Base-by-base conservation (phyloP, 371 early-diverging fungal species). In the Batkoa obscura region DNA sequence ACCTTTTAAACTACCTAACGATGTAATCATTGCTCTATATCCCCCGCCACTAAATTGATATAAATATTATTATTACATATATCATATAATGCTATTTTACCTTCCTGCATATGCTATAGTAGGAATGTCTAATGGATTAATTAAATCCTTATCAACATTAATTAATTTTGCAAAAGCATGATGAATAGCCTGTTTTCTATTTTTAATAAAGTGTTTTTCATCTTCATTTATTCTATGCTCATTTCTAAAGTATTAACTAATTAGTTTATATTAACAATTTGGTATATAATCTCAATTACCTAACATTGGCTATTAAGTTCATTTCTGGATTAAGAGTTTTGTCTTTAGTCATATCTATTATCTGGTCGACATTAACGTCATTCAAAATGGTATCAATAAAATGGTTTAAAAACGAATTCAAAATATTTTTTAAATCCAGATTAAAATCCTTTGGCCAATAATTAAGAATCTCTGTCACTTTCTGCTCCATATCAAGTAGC, bases 1-100 rank as follows among this genome's bases (percentile, higher is more conserved):
- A 1, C 72, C 76, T 3, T 68, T 67, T 58, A 78, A 60, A 54
- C 75, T 78, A 2, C 80, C 83, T 32, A 69, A 33, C 8, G 71
- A 68, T 8, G 77, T 73, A 2, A 80, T 56, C 83, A 82, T 82
- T 1, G 83, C 79, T 4, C 83, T 72, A 60, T 72, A 78, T 3
- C 83, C 83, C 5, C 83, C 83, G 23, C 83, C 83, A 54, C 80
- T 80, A 8, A 8, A 13, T 13, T n/a, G n/a, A n/a, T n/a, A n/a
- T n/a, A n/a, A n/a, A n/a, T 8, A 39, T 13, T 39, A 13, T 5
- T 39, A 8, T 8, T 8, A 39, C 41, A 39, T 39, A 39, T 8
- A 39, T 13, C 13, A 8, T 39, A 8, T 8, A 39, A 39, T 39
- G 41, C 41, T 5, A 13, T 5, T 5, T 39, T 39, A 39, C 41